Conservation (phyloP, 441 rosid species). For the Dalechampia spathulata region DNA sequence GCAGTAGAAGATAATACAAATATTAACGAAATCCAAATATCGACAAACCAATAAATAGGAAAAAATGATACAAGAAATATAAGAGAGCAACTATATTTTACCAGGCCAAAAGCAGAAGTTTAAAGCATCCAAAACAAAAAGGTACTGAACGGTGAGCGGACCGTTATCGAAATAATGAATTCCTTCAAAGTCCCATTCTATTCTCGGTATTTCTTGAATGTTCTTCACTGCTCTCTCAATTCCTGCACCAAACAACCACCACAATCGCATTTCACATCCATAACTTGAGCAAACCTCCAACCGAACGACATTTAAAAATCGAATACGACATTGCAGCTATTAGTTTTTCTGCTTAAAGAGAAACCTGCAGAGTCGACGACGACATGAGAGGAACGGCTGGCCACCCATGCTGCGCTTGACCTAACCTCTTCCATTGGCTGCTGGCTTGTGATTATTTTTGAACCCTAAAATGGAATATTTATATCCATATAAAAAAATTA, state of each 20-base stretch:
- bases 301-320: background rate
- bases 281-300: no score
- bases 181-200: constrained; percentile 80
- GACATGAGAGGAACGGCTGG: constrained; percentile 48
- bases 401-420: constrained; percentile 57
- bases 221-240: constrained; percentile 53
- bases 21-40: no score
- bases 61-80: no score
- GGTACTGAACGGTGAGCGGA: constrained; percentile 68
- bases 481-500: background rate
- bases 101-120: constrained; percentile 93
- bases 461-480: constrained; percentile 10
- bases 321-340: background rate
- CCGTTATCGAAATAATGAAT: constrained; percentile 67
- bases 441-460: background rate
- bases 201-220: constrained; percentile 47
- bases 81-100: no score
- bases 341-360: background rate
- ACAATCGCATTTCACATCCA: background rate
- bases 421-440: constrained; percentile 59
- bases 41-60: no score
- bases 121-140: constrained; percentile 64
- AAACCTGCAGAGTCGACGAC: constrained; percentile 46
- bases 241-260: constrained; percentile 31
- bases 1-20: no score